Conservation (phyloP, 1,139 yeast genomes). For the Pichia sp. region DNA sequence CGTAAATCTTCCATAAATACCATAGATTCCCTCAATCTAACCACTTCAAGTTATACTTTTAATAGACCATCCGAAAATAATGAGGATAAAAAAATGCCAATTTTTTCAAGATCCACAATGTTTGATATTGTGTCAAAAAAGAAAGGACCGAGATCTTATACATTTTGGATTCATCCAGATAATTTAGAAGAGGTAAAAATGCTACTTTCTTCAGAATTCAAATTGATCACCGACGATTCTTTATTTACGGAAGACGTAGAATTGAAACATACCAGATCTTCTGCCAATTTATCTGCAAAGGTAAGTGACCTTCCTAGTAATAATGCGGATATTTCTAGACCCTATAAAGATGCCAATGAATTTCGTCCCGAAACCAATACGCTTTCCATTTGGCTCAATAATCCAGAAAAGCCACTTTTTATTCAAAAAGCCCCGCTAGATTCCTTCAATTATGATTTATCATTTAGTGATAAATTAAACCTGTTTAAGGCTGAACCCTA, state of each 20-base stretch:
- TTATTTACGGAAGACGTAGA: slow-evolving; percentile 10
- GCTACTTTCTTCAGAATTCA: slow-evolving; percentile 26
- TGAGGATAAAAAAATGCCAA: neutral
- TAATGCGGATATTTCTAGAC: neutral
- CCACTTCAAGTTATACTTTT: slow-evolving; percentile 11
- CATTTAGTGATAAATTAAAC: slow-evolving; percentile 1
- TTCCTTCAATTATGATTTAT: slow-evolving; percentile 1
- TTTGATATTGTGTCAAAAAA: slow-evolving; percentile 29
- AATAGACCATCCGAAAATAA: neutral
- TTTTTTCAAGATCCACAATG: slow-evolving; percentile 22
- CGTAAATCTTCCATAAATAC: slow-evolving; percentile 23
- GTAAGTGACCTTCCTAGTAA: neutral
- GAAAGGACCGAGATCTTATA: slow-evolving; percentile 26
- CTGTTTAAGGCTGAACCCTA: slow-evolving; percentile 11
- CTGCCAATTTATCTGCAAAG: slow-evolving; percentile 11
- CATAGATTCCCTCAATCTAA: slow-evolving; percentile 29
- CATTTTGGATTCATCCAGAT: slow-evolving; percentile 37
- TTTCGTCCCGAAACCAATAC: slow-evolving; percentile 23
- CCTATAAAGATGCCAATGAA: neutral
- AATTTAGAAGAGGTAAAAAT: slow-evolving; percentile 36
- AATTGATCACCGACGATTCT: slow-evolving; percentile 24
- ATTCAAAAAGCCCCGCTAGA: slow-evolving; percentile 9
- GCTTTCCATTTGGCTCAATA: slow-evolving; percentile 22
- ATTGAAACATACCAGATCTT: slow-evolving; percentile 22
- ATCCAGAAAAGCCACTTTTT: slow-evolving; percentile 15